phyloP scores from a whole-genome alignment of 176 grass and related monocot genomes.

The Poa annua region DNA sequence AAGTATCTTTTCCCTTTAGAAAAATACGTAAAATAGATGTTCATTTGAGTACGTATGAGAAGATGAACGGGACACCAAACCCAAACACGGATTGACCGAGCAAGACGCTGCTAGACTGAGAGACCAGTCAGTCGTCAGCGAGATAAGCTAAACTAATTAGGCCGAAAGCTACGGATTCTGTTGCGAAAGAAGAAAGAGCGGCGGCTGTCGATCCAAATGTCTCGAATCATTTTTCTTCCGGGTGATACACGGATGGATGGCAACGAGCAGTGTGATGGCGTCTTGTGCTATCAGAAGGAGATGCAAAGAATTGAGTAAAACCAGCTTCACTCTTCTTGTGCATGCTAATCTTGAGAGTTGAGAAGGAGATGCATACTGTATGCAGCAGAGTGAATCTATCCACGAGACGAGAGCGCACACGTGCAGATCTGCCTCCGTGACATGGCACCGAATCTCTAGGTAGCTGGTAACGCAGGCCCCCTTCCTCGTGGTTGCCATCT shows the following conservation, averaged over 20 bases:
- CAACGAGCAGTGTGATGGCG: not conserved
- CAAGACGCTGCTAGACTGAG: not conserved
- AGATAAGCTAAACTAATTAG: not conserved
- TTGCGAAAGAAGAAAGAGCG: not conserved
- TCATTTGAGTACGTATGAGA: slow-evolving; percentile 15
- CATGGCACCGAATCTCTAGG: not conserved
- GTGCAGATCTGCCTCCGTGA: not conserved
- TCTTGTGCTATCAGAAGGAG: not conserved
- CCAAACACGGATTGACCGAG: not conserved
- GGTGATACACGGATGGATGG: not conserved
- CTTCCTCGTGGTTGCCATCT: not conserved
- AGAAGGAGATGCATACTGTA: not conserved
- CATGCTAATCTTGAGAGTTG: not conserved
- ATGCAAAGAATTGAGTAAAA: too few relatives aligned
- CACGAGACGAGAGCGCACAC: not conserved
- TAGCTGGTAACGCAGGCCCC: not conserved
- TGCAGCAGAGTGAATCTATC: not conserved
- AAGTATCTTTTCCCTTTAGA: too few relatives aligned
- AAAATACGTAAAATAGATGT: too few relatives aligned
- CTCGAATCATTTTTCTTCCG: not conserved
- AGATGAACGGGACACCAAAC: slow-evolving; percentile 30
- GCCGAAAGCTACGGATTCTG: not conserved
- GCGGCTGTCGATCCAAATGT: not conserved
- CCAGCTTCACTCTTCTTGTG: too few relatives aligned
- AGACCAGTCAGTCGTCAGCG: not conserved